Conservation (phyloP, 148 eudicot species). For the Euryodendron excelsum region DNA sequence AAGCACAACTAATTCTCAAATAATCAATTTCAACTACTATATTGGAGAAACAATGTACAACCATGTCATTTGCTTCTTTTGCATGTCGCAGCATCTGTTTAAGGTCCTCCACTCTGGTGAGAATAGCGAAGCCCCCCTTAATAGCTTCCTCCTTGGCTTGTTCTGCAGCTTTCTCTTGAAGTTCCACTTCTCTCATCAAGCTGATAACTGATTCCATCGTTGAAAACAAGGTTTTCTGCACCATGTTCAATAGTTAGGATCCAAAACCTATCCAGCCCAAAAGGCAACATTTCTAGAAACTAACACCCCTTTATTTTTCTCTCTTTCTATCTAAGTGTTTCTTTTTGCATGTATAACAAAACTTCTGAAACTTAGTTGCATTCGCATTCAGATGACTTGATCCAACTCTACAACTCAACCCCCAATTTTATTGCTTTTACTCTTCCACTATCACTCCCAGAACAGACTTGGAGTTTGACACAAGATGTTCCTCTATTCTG, state of each 20-base stretch:
- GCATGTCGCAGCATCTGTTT: slow-evolving; percentile 64
- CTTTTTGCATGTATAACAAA: neutral
- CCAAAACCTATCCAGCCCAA: neutral
- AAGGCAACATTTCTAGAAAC: neutral
- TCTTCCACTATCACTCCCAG: too few species aligned
- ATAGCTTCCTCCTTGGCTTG: slow-evolving; percentile 59
- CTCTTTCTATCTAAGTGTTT: neutral
- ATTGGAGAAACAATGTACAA: slow-evolving; percentile 20
- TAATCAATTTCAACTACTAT: neutral
- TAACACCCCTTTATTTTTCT: neutral
- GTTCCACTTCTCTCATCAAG: slow-evolving; percentile 75
- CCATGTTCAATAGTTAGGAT: slow-evolving; percentile 10
- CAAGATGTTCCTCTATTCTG: neutral
- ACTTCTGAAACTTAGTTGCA: too few species aligned
- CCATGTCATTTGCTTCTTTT: slow-evolving; percentile 91
- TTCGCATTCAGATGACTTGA: neutral
- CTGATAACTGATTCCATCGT: slow-evolving; percentile 57
- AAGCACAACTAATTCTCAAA: slow-evolving; percentile 1
- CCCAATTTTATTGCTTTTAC: too few species aligned
- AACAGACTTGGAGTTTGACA: too few species aligned
- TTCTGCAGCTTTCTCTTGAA: slow-evolving; percentile 61
- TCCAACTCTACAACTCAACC: too few species aligned
- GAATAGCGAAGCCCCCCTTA: slow-evolving; percentile 51
- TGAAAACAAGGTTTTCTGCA: slow-evolving; percentile 60
- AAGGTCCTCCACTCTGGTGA: slow-evolving; percentile 57